Conservation (phyloP, 768 basidiomycete genomes). For the Pleurotus djamor region DNA sequence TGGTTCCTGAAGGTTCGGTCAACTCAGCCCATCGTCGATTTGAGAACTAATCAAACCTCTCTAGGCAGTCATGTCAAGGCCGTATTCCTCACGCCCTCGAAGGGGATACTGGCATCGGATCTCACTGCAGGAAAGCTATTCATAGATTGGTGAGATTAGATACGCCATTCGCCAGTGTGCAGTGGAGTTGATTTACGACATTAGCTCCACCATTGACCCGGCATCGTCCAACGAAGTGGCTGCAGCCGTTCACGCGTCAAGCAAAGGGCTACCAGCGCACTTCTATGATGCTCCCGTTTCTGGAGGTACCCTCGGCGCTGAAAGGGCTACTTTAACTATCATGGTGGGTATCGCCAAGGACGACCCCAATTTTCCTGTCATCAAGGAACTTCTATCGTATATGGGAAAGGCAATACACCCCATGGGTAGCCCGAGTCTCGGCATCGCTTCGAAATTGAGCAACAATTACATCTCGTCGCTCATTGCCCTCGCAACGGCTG, state of each 20-base stretch:
- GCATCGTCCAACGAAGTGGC: constrained; percentile 30
- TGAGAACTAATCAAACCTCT: not conserved
- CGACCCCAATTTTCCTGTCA: constrained; percentile 27
- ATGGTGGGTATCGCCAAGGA: constrained; percentile 34
- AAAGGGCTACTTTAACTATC: constrained; percentile 33
- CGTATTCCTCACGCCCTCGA: constrained; percentile 31
- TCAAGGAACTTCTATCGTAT: constrained; percentile 26
- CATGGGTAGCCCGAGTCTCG: constrained; percentile 35
- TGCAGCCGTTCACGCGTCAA: constrained; percentile 21
- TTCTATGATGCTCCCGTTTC: constrained; percentile 44
- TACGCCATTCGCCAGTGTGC: not conserved
- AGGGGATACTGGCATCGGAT: constrained; percentile 31
- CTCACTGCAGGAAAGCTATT: constrained; percentile 34
- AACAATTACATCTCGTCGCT: constrained; percentile 43
- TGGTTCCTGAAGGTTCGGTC: constrained; percentile 36
- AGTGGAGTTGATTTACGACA: not conserved
- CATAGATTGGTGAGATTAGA: constrained; percentile 34
- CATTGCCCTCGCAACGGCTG: constrained; percentile 38
- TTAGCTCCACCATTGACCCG: constrained; percentile 42
- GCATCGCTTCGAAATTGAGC: constrained; percentile 40
- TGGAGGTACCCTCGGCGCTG: constrained; percentile 37
- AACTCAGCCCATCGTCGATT: not conserved
- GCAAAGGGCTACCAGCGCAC: constrained; percentile 11
- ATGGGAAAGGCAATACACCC: constrained; percentile 35
- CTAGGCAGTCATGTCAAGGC: constrained; percentile 34